phyloP scores from a whole-genome alignment of 2,329 filamentous ascomycete genomes.

The Fusarium sp. region DNA sequence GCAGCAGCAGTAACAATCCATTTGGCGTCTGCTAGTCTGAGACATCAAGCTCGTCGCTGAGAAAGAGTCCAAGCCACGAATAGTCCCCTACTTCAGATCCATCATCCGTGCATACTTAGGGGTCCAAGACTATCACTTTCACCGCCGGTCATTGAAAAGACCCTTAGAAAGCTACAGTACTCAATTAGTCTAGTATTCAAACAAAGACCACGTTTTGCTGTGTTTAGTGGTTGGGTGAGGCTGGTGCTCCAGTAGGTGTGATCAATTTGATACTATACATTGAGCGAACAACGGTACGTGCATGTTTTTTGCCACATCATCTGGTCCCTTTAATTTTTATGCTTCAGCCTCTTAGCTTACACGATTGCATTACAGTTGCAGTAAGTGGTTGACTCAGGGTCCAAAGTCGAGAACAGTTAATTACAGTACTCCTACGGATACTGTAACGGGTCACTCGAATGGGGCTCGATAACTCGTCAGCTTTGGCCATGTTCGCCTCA shows the following conservation, averaged over 20 bases:
- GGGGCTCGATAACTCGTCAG: conserved; percentile 12
- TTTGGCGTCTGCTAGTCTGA: neutral
- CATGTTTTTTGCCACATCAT: conserved; percentile 4
- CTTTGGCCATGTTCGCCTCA: conserved; percentile 5
- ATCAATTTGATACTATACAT: conserved; percentile 4
- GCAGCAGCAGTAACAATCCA: neutral
- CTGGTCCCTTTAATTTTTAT: conserved; percentile 7
- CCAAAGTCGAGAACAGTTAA: neutral
- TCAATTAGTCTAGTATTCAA: neutral
- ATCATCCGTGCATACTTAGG: neutral
- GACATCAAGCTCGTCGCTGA: neutral
- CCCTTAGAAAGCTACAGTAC: neutral
- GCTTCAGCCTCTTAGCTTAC: conserved; percentile 33
- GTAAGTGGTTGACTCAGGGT: conserved; percentile 13
- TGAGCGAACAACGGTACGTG: neutral
- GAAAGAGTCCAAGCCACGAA: neutral
- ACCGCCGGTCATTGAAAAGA: neutral
- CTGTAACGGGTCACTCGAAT: neutral
- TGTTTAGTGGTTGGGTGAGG: conserved; percentile 1
- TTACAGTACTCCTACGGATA: neutral
- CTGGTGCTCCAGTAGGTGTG: conserved; percentile 11
- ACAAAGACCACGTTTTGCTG: neutral
- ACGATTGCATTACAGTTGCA: conserved; percentile 19
- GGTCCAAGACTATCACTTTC: conserved; percentile 1
- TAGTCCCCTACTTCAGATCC: neutral